Conservation (phyloP, 1,284 basidiomycete species). For the Wolfiporia cocos region DNA sequence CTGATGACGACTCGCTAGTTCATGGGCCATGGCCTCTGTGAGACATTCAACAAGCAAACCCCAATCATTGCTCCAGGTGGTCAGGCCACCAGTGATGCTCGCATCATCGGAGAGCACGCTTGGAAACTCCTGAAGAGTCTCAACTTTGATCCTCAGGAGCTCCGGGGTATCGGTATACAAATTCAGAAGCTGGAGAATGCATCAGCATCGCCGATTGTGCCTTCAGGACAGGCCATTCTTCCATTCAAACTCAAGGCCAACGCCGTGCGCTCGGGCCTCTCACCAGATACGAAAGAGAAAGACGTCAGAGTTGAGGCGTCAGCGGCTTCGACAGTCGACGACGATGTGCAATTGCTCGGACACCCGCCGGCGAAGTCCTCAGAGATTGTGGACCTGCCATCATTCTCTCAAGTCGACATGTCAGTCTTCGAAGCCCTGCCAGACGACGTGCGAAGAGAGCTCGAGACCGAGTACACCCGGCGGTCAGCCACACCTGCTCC, state of each 20-base stretch:
- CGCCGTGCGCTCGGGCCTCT: no score
- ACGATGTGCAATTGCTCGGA: conserved; percentile 15
- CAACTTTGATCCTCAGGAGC: conserved; percentile 75
- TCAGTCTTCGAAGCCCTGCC: conserved; percentile 71
- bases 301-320: neutral
- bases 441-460: conserved; percentile 60
- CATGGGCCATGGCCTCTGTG: conserved; percentile 88
- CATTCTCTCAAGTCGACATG: conserved; percentile 71
- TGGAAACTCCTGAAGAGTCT: conserved; percentile 74
- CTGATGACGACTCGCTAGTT: conserved; percentile 48
- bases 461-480: conserved; percentile 60
- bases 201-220: conserved; percentile 17
- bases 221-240: conserved; percentile 46
- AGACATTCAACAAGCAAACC: conserved; percentile 74
- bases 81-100: conserved; percentile 67
- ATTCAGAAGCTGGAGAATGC: conserved; percentile 80
- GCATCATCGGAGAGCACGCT: conserved; percentile 71
- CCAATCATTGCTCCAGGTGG: conserved; percentile 54
- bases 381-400: conserved; percentile 41
- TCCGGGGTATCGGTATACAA: conserved; percentile 92
- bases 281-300: neutral
- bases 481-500: conserved; percentile 42
- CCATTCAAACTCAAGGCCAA: conserved; percentile 37
- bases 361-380: conserved; percentile 7
- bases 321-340: conserved; percentile 30